These are phyloP conservation scores for Fomitopsis betulina DNA, from an alignment of 1,284 basidiomycete genomes.

Conservation along the genomic window DNA sequence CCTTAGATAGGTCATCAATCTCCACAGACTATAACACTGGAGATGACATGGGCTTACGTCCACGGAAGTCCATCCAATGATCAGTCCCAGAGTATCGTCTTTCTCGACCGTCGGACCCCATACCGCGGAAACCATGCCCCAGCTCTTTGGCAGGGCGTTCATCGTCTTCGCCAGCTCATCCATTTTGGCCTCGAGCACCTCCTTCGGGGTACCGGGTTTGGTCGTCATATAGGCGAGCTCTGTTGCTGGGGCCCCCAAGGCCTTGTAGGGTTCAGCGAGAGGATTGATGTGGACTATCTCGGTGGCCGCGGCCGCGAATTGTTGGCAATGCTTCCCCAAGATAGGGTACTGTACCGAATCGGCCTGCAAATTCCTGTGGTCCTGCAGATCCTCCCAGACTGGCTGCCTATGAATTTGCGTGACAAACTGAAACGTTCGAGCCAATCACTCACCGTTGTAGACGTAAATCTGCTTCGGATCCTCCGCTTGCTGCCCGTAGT, in stretches of 20 bases:
- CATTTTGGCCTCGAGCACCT: slow-evolving; percentile 8
- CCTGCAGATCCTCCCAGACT: slow-evolving; percentile 19
- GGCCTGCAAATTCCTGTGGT: slow-evolving; percentile 15
- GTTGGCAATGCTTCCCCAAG: slow-evolving; percentile 1
- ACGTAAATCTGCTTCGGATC: slow-evolving; percentile 15
- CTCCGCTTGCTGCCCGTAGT: slow-evolving; percentile 17
- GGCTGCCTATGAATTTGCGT: not conserved
- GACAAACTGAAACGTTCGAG: not conserved
- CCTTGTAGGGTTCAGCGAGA: slow-evolving; percentile 17
- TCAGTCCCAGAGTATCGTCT: slow-evolving; percentile 9
- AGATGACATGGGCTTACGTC: slow-evolving; percentile 9
- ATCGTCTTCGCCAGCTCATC: slow-evolving; percentile 9
- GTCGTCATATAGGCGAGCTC: slow-evolving; percentile 17
- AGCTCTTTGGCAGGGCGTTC: slow-evolving; percentile 6
- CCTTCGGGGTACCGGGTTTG: slow-evolving; percentile 14
- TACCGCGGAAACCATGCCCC: slow-evolving; percentile 9
- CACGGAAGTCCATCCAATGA: slow-evolving; percentile 20
- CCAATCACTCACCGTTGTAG: slow-evolving; percentile 11
- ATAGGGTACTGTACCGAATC: slow-evolving; percentile 11
- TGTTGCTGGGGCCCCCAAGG: slow-evolving; percentile 17
- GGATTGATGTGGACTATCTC: slow-evolving; percentile 16
- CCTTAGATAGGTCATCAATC: slow-evolving; percentile 2
- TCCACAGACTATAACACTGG: not conserved
- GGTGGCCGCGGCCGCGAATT: slow-evolving; percentile 1
- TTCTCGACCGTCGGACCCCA: slow-evolving; percentile 19